Base-by-base conservation (phyloP, 2,329 filamentous ascomycete genomes). In the Microdochium bolleyi region DNA sequence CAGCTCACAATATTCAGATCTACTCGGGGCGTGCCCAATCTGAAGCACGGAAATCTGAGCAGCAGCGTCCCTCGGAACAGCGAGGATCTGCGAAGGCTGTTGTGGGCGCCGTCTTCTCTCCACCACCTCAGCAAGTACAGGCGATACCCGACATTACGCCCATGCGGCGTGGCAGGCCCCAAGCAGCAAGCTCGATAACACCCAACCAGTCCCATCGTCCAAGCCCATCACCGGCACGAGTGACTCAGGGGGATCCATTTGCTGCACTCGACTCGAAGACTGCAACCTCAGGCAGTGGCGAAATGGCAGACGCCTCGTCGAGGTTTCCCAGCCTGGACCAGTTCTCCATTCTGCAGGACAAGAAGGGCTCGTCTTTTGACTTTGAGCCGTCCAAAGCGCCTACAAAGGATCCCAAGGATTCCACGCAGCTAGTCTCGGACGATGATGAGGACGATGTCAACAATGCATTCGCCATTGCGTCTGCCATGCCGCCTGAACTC, bases 311-410 rank as follows among this genome's bases (percentile, higher is more conserved):
- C 63, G 74, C 96, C 24, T 90, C 92, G 0, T 79, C 83, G 25
- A 82, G 88, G 51, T 99, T 96, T 60, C 94, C 94, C 0, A 92
- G 89, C 5, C 76, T 99, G 24, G 92, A 97, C 62, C 89, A 97
- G 60, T 99, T 99, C 64, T 86, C 92, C 2, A 75, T 99, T 19
- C 73, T 96, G 48, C 90, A 95, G 60, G 91, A 97, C 57, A 82
- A 88, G 56, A 21, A 46, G 19, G 88, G 88, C 2, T 73, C 82
- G 55, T 92, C 89, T 55, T 96, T 96, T 61, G 85, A 92, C 52
- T 96, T 96, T 65, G 85, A 89, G 54, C 71, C 76, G 14, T 66
- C 76, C n/a, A 69, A 73, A 7, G 73, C 78, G 24, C 69, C 72
- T 38, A 67, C 67, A 57, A 70, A 74, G 11, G 69, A 71, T 41